phyloP scores from a whole-genome alignment of 2,329 filamentous ascomycete genomes.

The Monilinia aucupariae region DNA sequence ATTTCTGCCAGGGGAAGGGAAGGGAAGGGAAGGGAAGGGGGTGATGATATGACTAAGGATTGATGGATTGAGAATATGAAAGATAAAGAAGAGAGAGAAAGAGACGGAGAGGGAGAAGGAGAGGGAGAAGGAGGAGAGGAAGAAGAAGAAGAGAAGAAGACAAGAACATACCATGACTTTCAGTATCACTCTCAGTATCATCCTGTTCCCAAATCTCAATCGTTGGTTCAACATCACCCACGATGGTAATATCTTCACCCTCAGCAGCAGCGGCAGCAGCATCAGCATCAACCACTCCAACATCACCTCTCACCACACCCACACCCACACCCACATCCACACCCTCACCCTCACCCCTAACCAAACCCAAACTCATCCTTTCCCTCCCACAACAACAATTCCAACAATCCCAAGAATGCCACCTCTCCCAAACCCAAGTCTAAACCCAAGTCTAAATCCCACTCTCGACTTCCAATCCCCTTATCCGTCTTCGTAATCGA shows the following conservation, averaged over 20 bases:
- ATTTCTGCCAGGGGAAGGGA: neutral
- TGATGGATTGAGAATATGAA: no score
- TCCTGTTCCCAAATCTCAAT: slow-evolving; percentile 6
- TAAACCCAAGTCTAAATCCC: no score
- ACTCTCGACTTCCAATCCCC: neutral
- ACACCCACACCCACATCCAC: neutral
- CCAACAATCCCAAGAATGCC: neutral
- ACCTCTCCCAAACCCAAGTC: no score
- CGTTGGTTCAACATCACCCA: neutral
- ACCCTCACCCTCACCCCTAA: neutral
- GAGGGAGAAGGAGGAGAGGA: no score
- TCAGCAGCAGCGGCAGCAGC: neutral
- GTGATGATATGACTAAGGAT: no score
- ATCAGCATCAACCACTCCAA: neutral
- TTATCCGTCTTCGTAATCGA: neutral
- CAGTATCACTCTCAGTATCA: neutral
- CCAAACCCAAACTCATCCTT: neutral
- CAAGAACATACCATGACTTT: slow-evolving; percentile 13
- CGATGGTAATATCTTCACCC: neutral
- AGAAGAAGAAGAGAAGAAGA: no score
- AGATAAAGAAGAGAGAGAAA: no score
- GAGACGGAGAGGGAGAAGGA: no score
- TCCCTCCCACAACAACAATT: neutral
- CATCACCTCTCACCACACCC: neutral
- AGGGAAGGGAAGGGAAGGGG: no score